Percentiles rank a stretch among this genome's conserved stretches.
phyloP scores from a whole-genome alignment of 179 eudicot species.

The Vitellaria paradoxa region DNA sequence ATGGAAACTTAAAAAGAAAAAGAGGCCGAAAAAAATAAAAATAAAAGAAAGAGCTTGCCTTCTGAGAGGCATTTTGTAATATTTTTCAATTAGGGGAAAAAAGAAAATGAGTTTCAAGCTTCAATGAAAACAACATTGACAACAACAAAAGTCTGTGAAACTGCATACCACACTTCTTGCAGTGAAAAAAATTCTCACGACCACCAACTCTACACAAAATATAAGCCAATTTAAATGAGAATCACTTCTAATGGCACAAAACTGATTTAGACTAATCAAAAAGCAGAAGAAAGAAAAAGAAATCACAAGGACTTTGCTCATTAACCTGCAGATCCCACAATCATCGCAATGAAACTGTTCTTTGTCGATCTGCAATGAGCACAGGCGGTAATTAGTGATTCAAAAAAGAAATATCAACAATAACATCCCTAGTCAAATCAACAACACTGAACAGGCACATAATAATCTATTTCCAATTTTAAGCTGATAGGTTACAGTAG shows the following conservation, averaged over 20 bases:
- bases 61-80: too few relatives aligned
- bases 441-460: conserved; percentile 1
- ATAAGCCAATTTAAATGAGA: conserved; percentile 1
- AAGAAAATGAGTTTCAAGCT: too few relatives aligned
- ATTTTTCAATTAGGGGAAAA: too few relatives aligned
- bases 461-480: neutral
- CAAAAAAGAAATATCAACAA: conserved; percentile 2
- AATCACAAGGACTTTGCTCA: neutral
- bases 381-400: neutral
- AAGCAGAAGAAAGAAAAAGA: too few relatives aligned
- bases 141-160: neutral
- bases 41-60: neutral
- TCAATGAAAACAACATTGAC: too few relatives aligned
- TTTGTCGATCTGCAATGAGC: conserved; percentile 55
- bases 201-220: conserved; percentile 75
- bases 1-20: neutral
- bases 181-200: conserved; percentile 84
- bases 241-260: neutral
- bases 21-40: neutral
- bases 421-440: neutral
- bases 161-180: conserved; percentile 89
- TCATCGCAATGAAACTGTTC: conserved; percentile 86
- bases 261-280: neutral
- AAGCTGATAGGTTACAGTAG: neutral
- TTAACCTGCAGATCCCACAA: conserved; percentile 98